Conservation (phyloP, 345 rosid genomes). For the Trapa incisa region DNA sequence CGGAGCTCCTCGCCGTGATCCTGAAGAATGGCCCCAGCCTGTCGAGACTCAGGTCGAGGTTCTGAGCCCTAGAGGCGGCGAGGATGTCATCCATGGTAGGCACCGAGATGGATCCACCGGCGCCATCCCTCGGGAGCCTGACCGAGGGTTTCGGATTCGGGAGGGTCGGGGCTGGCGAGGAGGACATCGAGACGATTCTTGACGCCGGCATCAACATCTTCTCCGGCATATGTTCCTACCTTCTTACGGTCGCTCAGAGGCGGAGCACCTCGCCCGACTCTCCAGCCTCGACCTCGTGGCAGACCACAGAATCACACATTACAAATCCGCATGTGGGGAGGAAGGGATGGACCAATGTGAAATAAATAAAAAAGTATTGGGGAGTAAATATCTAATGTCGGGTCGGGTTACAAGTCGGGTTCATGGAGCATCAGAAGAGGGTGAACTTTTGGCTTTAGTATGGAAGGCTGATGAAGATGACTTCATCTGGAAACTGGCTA, state of each 20-base stretch:
- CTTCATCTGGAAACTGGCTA: too few species aligned
- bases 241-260: neutral
- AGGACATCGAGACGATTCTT: slow-evolving; percentile 3
- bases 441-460: too few species aligned
- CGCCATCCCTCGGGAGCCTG: neutral
- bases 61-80: slow-evolving; percentile 54
- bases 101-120: neutral
- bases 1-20: slow-evolving; percentile 55
- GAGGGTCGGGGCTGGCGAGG: neutral
- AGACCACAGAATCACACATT: neutral
- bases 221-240: neutral
- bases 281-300: neutral
- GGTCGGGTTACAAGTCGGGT: too few species aligned
- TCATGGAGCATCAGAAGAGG: too few species aligned
- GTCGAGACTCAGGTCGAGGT: slow-evolving; percentile 58
- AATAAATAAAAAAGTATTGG: neutral
- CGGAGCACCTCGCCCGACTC: neutral
- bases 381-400: too few species aligned
- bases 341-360: neutral
- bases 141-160: neutral
- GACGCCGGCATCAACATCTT: neutral
- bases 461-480: too few species aligned
- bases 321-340: neutral
- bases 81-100: slow-evolving; percentile 72
- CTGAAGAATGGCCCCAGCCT: slow-evolving; percentile 73